Percentiles rank a stretch among this genome's conserved stretches.
Evolutionary conservation across 495 filamentous ascomycete genomes (phyloP).

Genomic region (Podospora anserina): DNA sequence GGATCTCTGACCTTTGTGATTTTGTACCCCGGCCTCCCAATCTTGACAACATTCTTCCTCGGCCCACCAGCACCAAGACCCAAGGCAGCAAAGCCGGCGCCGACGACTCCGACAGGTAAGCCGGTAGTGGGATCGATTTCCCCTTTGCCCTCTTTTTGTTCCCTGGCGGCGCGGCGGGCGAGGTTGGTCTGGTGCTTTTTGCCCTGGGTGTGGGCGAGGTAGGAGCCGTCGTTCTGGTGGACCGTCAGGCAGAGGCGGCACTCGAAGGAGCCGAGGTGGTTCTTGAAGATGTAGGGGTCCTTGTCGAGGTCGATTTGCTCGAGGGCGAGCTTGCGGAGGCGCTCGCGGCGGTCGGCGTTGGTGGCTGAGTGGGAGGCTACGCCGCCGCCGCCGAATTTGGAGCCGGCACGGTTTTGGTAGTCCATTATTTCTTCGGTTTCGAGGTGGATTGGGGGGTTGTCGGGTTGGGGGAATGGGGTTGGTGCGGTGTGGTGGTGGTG

Average conservation of each 20-base stretch:
- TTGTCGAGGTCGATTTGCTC: conserved; percentile 99
- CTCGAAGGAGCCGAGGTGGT: conserved; percentile 97
- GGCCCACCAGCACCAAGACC: conserved; percentile 48
- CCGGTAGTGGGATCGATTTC: conserved; percentile 74
- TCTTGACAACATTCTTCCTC: conserved; percentile 89
- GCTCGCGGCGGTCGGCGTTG: conserved; percentile 95
- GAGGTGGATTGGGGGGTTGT: background rate
- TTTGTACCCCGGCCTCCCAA: conserved; percentile 94
- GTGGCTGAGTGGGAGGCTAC: conserved; percentile 89
- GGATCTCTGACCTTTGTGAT: conserved; percentile 95
- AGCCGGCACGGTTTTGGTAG: conserved; percentile 88
- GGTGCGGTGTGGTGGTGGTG: background rate
- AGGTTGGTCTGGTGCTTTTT: conserved; percentile 99
- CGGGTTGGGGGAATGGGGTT: background rate
- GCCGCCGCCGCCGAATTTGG: conserved; percentile 96
- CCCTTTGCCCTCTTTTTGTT: conserved; percentile 76
- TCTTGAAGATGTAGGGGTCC: conserved; percentile 99
- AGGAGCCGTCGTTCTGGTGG: conserved; percentile 99
- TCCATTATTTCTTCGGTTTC: conserved; percentile 44
- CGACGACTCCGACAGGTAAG: conserved; percentile 67
- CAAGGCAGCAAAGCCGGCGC: conserved; percentile 58
- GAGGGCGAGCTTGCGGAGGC: conserved; percentile 93
- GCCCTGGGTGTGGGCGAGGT: conserved; percentile 97
- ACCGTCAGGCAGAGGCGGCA: conserved; percentile 96
- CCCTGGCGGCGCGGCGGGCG: conserved; percentile 88